A percentile compares a stretch with the other conserved stretches of the same genome.
Evolutionary conservation across 371 early-diverging fungal species (phyloP).

Genomic region (Gilbertella persicaria): DNA sequence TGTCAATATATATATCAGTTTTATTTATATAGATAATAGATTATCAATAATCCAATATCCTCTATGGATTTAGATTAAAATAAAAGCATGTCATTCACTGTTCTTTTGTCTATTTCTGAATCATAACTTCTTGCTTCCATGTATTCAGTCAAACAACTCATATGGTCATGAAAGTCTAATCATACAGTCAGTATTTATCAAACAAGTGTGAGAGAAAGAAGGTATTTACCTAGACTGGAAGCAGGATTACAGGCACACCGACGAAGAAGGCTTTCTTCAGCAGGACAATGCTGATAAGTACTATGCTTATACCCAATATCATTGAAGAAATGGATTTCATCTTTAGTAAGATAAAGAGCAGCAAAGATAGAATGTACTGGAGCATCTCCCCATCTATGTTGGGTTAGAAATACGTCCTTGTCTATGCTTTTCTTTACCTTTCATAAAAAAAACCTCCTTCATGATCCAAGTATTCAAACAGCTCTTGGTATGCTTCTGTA

Average conservation of each 20-base stretch:
- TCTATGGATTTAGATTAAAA: constrained; percentile 18
- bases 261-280: constrained; percentile 27
- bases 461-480: constrained; percentile 50
- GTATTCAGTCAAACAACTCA: constrained; percentile 41
- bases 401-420: neutral
- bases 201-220: neutral
- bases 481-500: constrained; percentile 53
- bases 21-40: neutral
- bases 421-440: constrained; percentile 13
- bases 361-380: constrained; percentile 91
- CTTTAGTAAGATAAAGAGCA: constrained; percentile 62
- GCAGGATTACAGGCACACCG: constrained; percentile 38
- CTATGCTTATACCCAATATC: constrained; percentile 82
- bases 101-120: constrained; percentile 13
- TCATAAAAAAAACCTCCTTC: constrained; percentile 74
- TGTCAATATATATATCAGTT: neutral
- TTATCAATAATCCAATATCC: constrained; percentile 10
- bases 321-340: constrained; percentile 88
- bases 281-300: constrained; percentile 71
- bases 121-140: constrained; percentile 28
- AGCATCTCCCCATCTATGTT: constrained; percentile 88
- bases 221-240: constrained; percentile 29
- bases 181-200: neutral
- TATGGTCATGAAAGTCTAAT: constrained; percentile 37
- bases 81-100: constrained; percentile 31